Evolutionary conservation across 2,329 filamentous ascomycete species (phyloP).

Genomic region (Cytospora piceae): DNA sequence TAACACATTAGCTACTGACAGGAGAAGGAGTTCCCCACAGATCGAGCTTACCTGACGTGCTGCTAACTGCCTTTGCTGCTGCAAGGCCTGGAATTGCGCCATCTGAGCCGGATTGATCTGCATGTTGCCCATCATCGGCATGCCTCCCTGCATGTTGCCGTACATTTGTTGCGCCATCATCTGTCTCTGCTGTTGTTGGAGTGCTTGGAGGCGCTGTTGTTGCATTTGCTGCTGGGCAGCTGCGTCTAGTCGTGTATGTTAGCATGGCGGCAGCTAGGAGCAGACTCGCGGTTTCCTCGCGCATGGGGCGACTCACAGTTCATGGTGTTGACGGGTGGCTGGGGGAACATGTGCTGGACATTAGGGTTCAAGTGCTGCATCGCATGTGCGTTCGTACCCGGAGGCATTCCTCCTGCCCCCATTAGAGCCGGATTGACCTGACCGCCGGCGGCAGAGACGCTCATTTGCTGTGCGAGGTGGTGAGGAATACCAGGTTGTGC

Average conservation of each 20-base stretch:
- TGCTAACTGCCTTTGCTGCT: slow-evolving; percentile 28
- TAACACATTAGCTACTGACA: slow-evolving; percentile 24
- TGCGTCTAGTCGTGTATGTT: slow-evolving; percentile 31
- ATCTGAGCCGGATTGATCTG: slow-evolving; percentile 45
- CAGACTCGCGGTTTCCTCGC: background rate
- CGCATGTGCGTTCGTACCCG: slow-evolving; percentile 70
- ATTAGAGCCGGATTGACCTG: slow-evolving; percentile 78
- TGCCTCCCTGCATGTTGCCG: slow-evolving; percentile 53
- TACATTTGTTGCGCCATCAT: slow-evolving; percentile 58
- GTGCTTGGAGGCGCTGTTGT: slow-evolving; percentile 58
- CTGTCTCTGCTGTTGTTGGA: slow-evolving; percentile 57
- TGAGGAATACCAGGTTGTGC: slow-evolving; percentile 68
- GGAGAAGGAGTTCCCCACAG: background rate
- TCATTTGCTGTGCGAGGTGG: slow-evolving; percentile 70
- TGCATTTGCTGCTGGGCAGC: slow-evolving; percentile 49
- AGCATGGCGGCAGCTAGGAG: slow-evolving; percentile 25
- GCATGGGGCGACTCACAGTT: slow-evolving; percentile 37
- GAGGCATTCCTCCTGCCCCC: slow-evolving; percentile 67
- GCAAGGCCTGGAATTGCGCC: slow-evolving; percentile 41
- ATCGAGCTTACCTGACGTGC: slow-evolving; percentile 20
- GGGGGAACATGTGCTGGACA: slow-evolving; percentile 61
- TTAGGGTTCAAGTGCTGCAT: slow-evolving; percentile 72
- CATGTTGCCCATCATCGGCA: slow-evolving; percentile 55
- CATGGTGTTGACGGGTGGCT: slow-evolving; percentile 51
- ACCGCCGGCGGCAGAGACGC: slow-evolving; percentile 70